These are phyloP conservation scores for Penicillium soppii DNA, from an alignment of 495 filamentous ascomycete genomes.

Conservation along the genomic window DNA sequence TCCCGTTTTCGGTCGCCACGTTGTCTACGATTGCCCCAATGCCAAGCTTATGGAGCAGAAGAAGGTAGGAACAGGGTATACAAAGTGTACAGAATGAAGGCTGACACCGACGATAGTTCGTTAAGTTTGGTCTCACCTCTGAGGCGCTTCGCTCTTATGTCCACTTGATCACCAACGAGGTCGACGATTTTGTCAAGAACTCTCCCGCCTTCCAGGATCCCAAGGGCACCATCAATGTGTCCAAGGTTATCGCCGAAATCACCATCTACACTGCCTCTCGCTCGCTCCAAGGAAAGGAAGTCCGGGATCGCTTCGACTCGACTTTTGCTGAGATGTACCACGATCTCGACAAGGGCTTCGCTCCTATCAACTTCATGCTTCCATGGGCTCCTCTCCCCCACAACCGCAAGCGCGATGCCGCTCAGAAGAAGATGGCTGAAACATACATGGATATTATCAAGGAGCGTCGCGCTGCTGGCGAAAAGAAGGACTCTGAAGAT, in stretches of 20 bases:
- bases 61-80: no score
- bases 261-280: conserved; percentile 68
- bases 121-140: conserved; percentile 63
- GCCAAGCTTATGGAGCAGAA: conserved; percentile 70
- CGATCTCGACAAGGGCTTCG: conserved; percentile 65
- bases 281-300: conserved; percentile 64
- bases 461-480: conserved; percentile 46
- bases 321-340: conserved; percentile 64
- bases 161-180: conserved; percentile 52
- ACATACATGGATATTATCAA: conserved; percentile 62
- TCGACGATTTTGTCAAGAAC: conserved; percentile 49
- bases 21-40: conserved; percentile 67
- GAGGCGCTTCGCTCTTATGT: conserved; percentile 65
- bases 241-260: conserved; percentile 57
- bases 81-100: no score
- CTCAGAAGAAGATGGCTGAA: conserved; percentile 55
- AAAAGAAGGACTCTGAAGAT: conserved; percentile 55
- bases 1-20: conserved; percentile 62
- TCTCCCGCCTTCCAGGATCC: conserved; percentile 44
- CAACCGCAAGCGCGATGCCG: conserved; percentile 59
- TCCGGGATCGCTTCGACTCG: conserved; percentile 59
- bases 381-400: conserved; percentile 62
- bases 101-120: conserved; percentile 45
- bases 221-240: conserved; percentile 52
- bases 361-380: conserved; percentile 65